A percentile compares a stretch with the other conserved stretches of the same genome.
Evolutionary conservation across 768 basidiomycete genomes (phyloP).

Genomic region (Termitomyces sp.): DNA sequence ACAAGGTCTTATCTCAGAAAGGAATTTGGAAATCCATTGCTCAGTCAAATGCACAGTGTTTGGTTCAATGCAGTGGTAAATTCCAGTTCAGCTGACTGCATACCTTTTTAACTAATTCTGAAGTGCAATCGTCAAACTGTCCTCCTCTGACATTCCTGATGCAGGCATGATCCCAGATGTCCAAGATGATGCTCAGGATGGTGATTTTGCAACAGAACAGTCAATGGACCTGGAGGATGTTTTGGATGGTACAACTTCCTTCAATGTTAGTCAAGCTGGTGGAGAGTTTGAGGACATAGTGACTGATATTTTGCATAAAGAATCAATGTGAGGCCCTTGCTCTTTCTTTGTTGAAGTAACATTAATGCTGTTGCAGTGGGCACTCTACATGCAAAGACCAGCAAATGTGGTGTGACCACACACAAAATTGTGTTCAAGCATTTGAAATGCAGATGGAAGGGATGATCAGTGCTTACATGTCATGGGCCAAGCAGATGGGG

Average conservation of each 20-base stretch:
- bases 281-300: slow-evolving; percentile 6
- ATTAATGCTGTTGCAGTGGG: background rate
- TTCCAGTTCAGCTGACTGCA: background rate
- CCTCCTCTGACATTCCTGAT: background rate
- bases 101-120: background rate
- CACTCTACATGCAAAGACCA: background rate
- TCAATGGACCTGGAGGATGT: background rate
- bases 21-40: no score
- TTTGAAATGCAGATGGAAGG: slow-evolving; percentile 2
- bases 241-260: background rate
- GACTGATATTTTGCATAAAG: slow-evolving; percentile 1
- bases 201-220: background rate
- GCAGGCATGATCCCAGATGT: background rate
- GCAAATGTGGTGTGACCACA: background rate
- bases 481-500: background rate
- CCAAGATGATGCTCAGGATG: background rate
- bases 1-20: no score
- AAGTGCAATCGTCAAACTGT: background rate
- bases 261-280: slow-evolving; percentile 7
- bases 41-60: no score
- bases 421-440: background rate
- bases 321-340: background rate
- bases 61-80: background rate
- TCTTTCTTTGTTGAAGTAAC: background rate
- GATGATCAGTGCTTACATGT: background rate